These are phyloP conservation scores for Carex scoparia DNA, from an alignment of 176 grass and related monocot species.

Conservation along the genomic window DNA sequence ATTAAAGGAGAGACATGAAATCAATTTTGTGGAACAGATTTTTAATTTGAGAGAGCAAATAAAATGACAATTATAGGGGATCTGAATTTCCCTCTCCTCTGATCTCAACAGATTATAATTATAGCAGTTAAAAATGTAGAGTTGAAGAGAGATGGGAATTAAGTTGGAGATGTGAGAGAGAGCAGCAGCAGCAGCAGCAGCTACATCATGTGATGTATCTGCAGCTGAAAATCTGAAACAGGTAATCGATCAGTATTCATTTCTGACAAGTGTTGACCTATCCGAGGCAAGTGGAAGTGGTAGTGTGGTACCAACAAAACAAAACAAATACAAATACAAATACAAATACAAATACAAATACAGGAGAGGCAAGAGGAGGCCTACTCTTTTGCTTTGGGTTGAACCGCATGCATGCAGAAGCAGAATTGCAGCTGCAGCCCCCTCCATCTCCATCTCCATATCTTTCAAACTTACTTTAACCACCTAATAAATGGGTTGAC, in stretches of 20 bases:
- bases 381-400: background rate
- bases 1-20: background rate
- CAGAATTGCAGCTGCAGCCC: too few species aligned
- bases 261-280: background rate
- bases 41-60: background rate
- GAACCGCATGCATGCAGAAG: background rate
- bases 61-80: background rate
- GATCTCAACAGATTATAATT: too few species aligned
- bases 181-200: background rate
- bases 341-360: too few species aligned
- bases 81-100: too few species aligned
- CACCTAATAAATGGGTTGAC: conserved; percentile 28
- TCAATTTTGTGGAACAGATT: background rate
- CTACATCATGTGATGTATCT: conserved; percentile 6
- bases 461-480: conserved; percentile 19
- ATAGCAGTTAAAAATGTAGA: too few species aligned
- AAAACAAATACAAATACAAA: too few species aligned
- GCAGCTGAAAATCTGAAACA: background rate
- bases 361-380: background rate
- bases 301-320: background rate
- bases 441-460: background rate
- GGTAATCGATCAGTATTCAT: background rate
- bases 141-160: background rate
- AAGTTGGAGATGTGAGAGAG: background rate
- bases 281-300: background rate